Evolutionary conservation across 2,329 filamentous ascomycete species (phyloP).

Genomic region (Aspergillus clavatus): DNA sequence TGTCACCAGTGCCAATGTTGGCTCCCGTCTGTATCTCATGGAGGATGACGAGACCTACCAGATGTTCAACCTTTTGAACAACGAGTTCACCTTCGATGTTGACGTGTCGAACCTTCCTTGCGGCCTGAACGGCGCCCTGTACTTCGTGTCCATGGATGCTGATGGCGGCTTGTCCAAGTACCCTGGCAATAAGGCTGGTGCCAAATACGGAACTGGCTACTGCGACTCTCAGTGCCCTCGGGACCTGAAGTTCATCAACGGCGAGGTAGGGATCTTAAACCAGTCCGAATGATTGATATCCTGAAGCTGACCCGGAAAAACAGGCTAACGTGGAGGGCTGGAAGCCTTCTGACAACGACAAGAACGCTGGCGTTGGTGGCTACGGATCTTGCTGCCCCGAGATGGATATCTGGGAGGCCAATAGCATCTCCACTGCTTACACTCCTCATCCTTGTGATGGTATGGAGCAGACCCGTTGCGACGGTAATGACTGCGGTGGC

Average conservation of each 20-base stretch:
- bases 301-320: slow-evolving; percentile 5
- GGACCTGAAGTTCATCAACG: slow-evolving; percentile 43
- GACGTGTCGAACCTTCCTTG: slow-evolving; percentile 64
- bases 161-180: slow-evolving; percentile 55
- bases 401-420: slow-evolving; percentile 68
- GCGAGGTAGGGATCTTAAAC: slow-evolving; percentile 25
- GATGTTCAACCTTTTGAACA: slow-evolving; percentile 58
- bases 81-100: slow-evolving; percentile 68
- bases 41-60: slow-evolving; percentile 57
- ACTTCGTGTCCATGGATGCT: slow-evolving; percentile 56
- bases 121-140: slow-evolving; percentile 67
- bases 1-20: slow-evolving; percentile 41
- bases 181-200: slow-evolving; percentile 51
- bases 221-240: slow-evolving; percentile 56
- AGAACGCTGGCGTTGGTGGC: slow-evolving; percentile 49
- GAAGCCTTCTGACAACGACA: slow-evolving; percentile 48
- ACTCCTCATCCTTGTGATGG: slow-evolving; percentile 61
- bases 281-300: neutral
- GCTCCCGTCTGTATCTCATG: slow-evolving; percentile 60
- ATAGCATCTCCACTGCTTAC: slow-evolving; percentile 58
- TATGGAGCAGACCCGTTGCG: slow-evolving; percentile 49
- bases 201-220: slow-evolving; percentile 59
- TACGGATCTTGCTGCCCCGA: slow-evolving; percentile 61
- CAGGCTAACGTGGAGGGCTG: slow-evolving; percentile 52
- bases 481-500: slow-evolving; percentile 49